Percentiles rank a stretch among this genome's conserved stretches.
phyloP scores from a whole-genome alignment of 2,329 filamentous ascomycete genomes.

The Ceratocystis albifundus region DNA sequence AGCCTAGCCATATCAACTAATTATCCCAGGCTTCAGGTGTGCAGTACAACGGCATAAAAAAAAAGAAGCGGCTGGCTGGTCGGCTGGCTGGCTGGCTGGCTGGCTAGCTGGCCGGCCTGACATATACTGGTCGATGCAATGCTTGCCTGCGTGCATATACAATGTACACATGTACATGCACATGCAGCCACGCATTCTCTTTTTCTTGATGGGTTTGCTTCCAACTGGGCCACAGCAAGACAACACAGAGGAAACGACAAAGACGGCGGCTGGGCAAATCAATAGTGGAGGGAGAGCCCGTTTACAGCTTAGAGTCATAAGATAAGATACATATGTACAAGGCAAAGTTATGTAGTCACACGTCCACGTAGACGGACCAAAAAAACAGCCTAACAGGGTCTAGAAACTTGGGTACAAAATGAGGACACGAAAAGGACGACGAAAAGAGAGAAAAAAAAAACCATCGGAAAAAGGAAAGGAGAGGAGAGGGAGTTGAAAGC shows the following conservation, averaged over 20 bases:
- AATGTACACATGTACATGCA: neutral
- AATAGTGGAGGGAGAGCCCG: neutral
- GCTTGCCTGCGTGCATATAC: neutral
- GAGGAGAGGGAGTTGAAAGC: neutral
- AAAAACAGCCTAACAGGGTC: neutral
- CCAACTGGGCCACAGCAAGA: neutral
- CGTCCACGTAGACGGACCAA: neutral
- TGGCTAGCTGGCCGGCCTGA: neutral
- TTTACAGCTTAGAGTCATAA: neutral
- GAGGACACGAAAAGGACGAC: too few species aligned
- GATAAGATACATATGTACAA: neutral
- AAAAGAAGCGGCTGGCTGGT: neutral
- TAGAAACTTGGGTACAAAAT: neutral
- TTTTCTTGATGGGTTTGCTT: neutral
- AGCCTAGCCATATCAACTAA: neutral
- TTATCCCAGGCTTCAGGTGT: neutral
- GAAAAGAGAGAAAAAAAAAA: neutral
- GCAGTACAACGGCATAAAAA: neutral
- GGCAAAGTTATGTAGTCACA: neutral
- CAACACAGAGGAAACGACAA: neutral
- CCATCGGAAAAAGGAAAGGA: neutral
- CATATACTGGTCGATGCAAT: neutral
- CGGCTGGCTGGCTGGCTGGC: neutral
- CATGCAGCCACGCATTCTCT: neutral
- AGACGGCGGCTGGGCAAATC: neutral